Conservation (phyloP, 768 basidiomycete species). For the Pulveroboletus sp. region DNA sequence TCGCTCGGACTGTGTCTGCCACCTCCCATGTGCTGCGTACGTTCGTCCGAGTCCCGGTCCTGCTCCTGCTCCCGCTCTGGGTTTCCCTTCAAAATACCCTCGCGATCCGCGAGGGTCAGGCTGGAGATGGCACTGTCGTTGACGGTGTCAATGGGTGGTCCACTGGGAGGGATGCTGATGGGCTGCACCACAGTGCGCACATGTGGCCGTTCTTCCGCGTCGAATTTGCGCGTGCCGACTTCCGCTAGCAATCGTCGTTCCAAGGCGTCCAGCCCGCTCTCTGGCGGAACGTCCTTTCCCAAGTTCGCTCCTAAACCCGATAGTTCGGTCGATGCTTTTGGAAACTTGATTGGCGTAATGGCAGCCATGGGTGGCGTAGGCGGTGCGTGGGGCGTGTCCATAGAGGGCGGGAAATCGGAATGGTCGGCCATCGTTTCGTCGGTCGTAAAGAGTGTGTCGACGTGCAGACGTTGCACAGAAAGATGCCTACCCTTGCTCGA, state of each 20-base stretch:
- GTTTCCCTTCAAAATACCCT: slow-evolving; percentile 13
- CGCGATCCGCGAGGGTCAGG: slow-evolving; percentile 35
- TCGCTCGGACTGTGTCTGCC: slow-evolving; percentile 25
- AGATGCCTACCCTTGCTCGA: slow-evolving; percentile 33
- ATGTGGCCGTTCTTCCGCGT: slow-evolving; percentile 30
- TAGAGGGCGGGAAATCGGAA: slow-evolving; percentile 11
- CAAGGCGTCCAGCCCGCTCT: slow-evolving; percentile 67
- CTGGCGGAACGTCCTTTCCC: slow-evolving; percentile 23
- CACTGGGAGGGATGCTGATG: slow-evolving; percentile 35
- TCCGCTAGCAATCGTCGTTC: slow-evolving; percentile 64
- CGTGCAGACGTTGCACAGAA: slow-evolving; percentile 17
- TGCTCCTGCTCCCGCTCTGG: slow-evolving; percentile 25
- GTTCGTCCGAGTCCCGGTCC: slow-evolving; percentile 31
- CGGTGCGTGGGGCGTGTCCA: slow-evolving; percentile 29
- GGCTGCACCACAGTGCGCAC: slow-evolving; percentile 37
- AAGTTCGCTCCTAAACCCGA: slow-evolving; percentile 22
- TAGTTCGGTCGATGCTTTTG: slow-evolving; percentile 30
- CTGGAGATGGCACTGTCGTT: slow-evolving; percentile 49
- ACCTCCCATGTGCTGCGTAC: slow-evolving; percentile 27
- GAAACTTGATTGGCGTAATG: slow-evolving; percentile 31
- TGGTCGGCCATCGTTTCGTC: slow-evolving; percentile 6
- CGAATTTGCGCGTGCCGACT: slow-evolving; percentile 59
- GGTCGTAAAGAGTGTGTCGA: slow-evolving; percentile 30
- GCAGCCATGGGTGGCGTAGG: slow-evolving; percentile 53
- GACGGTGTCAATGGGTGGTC: slow-evolving; percentile 18